Conservation (phyloP, 2,329 filamentous ascomycete species). For the Lachnellula hyalina region DNA sequence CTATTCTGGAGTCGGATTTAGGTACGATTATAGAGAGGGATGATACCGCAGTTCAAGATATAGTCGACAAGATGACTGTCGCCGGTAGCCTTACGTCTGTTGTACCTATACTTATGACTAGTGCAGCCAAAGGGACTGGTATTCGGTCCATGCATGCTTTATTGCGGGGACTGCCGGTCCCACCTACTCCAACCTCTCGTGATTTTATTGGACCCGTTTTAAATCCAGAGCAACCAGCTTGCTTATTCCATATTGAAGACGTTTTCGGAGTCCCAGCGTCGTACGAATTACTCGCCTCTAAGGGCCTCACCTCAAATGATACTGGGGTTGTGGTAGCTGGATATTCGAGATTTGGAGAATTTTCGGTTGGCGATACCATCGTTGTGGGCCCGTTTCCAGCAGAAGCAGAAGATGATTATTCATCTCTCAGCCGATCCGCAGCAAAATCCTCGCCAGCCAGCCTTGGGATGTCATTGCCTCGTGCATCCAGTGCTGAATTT, state of each 20-base stretch:
- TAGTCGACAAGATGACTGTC: conserved; percentile 46
- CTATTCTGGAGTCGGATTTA: conserved; percentile 43
- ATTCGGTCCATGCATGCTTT: conserved; percentile 79
- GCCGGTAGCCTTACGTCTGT: conserved; percentile 34
- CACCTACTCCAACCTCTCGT: conserved; percentile 46
- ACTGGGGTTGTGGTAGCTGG: conserved; percentile 76
- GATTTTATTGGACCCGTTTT: conserved; percentile 49
- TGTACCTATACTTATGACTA: conserved; percentile 84
- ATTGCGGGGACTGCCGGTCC: conserved; percentile 69
- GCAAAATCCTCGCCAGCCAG: conserved; percentile 35
- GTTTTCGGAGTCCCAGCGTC: conserved; percentile 71
- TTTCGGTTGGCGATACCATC: conserved; percentile 74
- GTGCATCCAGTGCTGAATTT: conserved; percentile 49
- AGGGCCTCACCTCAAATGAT: conserved; percentile 34
- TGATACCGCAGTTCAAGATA: conserved; percentile 49
- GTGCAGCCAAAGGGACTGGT: conserved; percentile 77
- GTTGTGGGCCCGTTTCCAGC: conserved; percentile 72
- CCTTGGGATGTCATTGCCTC: conserved; percentile 47
- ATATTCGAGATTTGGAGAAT: conserved; percentile 69
- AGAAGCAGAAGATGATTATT: conserved; percentile 41
- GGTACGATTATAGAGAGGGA: conserved; percentile 53
- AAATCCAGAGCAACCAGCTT: conserved; percentile 55
- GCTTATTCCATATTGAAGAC: conserved; percentile 86
- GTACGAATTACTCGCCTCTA: conserved; percentile 43
- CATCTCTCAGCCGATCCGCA: conserved; percentile 35